Percentiles rank a stretch among this genome's conserved stretches.
These are phyloP conservation scores for Maudiozyma serrabonitensis DNA, from an alignment of 805 yeast genomes.

Conservation along the genomic window DNA sequence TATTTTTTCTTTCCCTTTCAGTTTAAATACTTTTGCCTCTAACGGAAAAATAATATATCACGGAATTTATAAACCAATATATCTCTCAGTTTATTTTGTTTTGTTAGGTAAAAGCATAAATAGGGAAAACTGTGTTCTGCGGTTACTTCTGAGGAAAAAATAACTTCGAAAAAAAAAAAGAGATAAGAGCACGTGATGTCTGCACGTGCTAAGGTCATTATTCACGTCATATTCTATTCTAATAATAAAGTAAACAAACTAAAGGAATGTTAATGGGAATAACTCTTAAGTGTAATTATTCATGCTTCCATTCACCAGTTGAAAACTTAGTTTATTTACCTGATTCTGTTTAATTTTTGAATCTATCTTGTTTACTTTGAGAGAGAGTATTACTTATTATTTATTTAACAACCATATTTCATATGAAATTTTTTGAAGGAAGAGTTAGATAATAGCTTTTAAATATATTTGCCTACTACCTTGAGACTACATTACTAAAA, in stretches of 20 bases:
- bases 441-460: neutral
- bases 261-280: no score
- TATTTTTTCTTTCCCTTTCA: neutral
- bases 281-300: no score
- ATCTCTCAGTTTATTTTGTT: neutral
- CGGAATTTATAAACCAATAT: neutral
- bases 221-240: neutral
- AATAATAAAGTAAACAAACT: neutral
- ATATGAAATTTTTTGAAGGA: neutral
- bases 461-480: neutral
- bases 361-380: no score
- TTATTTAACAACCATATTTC: neutral
- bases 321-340: no score
- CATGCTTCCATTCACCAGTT: no score
- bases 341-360: no score
- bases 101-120: neutral
- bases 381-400: no score
- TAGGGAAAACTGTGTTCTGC: neutral
- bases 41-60: neutral
- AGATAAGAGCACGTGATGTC: neutral
- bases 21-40: neutral
- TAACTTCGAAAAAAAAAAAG: neutral
- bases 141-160: neutral
- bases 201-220: neutral
- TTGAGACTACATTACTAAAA: slow-evolving; percentile 11